These are phyloP conservation scores for Lenwebbia sp. DNA, from an alignment of 345 rosid species.

Conservation along the genomic window DNA sequence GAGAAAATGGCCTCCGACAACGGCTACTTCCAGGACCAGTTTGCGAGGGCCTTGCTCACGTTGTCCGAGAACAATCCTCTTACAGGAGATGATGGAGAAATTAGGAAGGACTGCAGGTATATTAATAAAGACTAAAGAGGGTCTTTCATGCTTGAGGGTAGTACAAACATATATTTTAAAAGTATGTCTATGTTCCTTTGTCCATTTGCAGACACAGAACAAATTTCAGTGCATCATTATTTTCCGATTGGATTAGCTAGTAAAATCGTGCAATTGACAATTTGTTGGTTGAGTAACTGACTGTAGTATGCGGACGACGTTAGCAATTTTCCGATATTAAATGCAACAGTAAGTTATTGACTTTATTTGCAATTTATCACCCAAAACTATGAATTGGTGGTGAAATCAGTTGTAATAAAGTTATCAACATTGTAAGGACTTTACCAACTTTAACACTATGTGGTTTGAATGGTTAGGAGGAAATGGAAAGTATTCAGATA, in stretches of 20 bases:
- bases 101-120: constrained; percentile 77
- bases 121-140: constrained; percentile 13
- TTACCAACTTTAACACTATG: neutral
- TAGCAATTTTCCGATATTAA: neutral
- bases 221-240: neutral
- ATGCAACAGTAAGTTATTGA: neutral
- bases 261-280: neutral
- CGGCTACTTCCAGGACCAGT: constrained; percentile 58
- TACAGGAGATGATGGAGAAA: constrained; percentile 56
- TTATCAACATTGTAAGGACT: neutral
- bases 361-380: neutral
- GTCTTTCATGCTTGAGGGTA: neutral
- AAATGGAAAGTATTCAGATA: neutral
- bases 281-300: neutral
- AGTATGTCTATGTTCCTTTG: neutral
- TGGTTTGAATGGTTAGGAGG: neutral
- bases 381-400: neutral
- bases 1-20: constrained; percentile 67
- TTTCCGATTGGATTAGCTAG: neutral
- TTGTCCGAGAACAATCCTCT: constrained; percentile 75
- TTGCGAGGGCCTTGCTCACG: constrained; percentile 39
- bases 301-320: neutral
- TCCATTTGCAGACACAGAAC: neutral
- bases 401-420: neutral
- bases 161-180: neutral